Evolutionary conservation across 371 early-diverging fungal species (phyloP).

Genomic region (Zopfochytrium polystomum): DNA sequence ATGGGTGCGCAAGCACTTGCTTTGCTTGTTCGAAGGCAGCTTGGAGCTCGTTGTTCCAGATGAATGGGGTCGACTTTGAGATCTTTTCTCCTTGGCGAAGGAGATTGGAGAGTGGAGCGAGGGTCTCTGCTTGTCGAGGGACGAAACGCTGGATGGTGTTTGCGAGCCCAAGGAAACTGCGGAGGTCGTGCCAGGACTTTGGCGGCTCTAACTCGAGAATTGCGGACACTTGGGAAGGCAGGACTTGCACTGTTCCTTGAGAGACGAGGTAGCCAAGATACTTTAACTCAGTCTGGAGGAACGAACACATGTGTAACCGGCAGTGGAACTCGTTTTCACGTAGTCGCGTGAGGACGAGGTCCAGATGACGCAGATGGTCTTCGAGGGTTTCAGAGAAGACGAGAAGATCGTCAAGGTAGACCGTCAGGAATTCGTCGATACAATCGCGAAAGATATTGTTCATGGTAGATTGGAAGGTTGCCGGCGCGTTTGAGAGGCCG

Average conservation of each 20-base stretch:
- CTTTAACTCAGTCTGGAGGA: neutral
- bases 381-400: constrained; percentile 34
- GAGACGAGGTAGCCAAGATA: constrained; percentile 7
- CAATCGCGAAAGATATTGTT: constrained; percentile 36
- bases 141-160: constrained; percentile 57
- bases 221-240: constrained; percentile 31
- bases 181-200: constrained; percentile 33
- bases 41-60: neutral
- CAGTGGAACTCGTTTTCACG: constrained; percentile 32
- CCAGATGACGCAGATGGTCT: constrained; percentile 33
- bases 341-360: constrained; percentile 39
- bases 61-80: no score
- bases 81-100: no score
- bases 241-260: constrained; percentile 27
- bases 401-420: constrained; percentile 29
- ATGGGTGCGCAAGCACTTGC: neutral
- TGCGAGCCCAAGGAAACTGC: constrained; percentile 50
- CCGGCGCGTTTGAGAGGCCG: constrained; percentile 27
- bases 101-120: constrained; percentile 42
- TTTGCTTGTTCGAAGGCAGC: neutral
- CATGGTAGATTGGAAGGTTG: constrained; percentile 46
- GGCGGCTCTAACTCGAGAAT: constrained; percentile 47
- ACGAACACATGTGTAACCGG: constrained; percentile 18
- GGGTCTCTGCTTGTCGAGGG: constrained; percentile 36
- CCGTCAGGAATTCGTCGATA: neutral